Evolutionary conservation across 1,139 yeast genomes (phyloP), one percentile per base, ranked within the genome.

Genomic region (Blastobotrys elegans): DNA sequence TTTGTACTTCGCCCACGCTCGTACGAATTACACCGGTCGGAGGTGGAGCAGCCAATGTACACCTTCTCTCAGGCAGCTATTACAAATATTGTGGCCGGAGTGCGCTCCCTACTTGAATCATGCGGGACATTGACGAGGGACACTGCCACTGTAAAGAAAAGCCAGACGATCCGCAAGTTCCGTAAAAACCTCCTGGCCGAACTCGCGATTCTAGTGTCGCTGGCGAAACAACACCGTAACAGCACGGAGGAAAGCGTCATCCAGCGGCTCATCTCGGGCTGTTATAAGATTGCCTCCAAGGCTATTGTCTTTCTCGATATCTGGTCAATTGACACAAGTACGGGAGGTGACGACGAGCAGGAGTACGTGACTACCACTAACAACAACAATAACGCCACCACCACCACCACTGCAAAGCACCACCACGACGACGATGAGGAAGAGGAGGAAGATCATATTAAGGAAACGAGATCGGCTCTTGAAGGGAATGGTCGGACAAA

Each of bases 121-220:
- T 86, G 96, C 0, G 84, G 86, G 50, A 86, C 96, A 62, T 76
- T 92, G 26, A 87, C 96, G 1, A 73, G 97, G 54, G 84, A 94
- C 14, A 83, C 88, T 52, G 82, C 80, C 38, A 75, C 87, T 36
- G 96, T 90, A 3, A 79, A 82, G 52, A 75, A 77, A 51, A 75
- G 82, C 41, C 87, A 89, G 2, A 66, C 77, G 5, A 81, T 92
- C 17, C 72, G 94, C 46, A 82, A 79, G 56, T 75, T 84, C 50
- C 75, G 98, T 56, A 90, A 90, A 65, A 74, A 82, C 18, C 70
- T 92, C 50, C 76, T 92, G 40, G 90, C 96, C 0, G 97, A 90
- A 61, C 85, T 97, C 84, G 90, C 94, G 48, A 84, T 83, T 51
- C 71, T 92, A 40, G 89, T 90, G 77, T 78, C 84, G 8, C 84